A percentile compares a stretch with the other conserved stretches of the same genome.
phyloP scores from a whole-genome alignment of 1,284 basidiomycete genomes.

The Coriolopsis trogii region DNA sequence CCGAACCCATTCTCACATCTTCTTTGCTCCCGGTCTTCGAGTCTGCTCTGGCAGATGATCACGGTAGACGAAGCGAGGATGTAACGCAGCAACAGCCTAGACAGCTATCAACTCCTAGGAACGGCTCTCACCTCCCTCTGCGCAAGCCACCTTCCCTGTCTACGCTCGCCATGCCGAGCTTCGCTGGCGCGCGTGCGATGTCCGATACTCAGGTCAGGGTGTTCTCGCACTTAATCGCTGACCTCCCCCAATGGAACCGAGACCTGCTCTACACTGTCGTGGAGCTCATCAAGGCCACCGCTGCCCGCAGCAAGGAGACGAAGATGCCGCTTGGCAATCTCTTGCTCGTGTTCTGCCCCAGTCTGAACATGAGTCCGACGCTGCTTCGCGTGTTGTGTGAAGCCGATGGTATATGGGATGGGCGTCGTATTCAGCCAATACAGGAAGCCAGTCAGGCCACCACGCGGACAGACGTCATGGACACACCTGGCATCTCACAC shows the following conservation, averaged over 20 bases:
- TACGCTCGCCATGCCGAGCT: slow-evolving; percentile 70
- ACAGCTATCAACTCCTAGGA: slow-evolving; percentile 46
- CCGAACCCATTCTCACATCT: slow-evolving; percentile 78
- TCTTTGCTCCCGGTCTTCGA: slow-evolving; percentile 76
- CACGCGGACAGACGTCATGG: not conserved
- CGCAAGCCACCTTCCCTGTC: slow-evolving; percentile 79
- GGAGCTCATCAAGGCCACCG: slow-evolving; percentile 73
- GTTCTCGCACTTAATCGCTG: slow-evolving; percentile 60
- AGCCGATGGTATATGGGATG: slow-evolving; percentile 64
- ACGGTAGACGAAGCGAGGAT: slow-evolving; percentile 19
- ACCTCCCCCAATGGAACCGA: slow-evolving; percentile 70
- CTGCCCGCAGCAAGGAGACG: slow-evolving; percentile 62
- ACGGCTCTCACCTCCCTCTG: slow-evolving; percentile 44
- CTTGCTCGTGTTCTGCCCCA: slow-evolving; percentile 80
- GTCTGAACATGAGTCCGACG: slow-evolving; percentile 77
- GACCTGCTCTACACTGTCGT: slow-evolving; percentile 74
- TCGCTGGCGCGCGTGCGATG: slow-evolving; percentile 58
- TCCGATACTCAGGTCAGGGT: slow-evolving; percentile 56
- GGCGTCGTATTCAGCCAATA: slow-evolving; percentile 17
- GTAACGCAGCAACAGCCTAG: slow-evolving; percentile 23
- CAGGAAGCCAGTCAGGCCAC: not conserved
- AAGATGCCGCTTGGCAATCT: slow-evolving; percentile 87
- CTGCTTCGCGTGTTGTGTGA: slow-evolving; percentile 76
- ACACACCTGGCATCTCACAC: not conserved
- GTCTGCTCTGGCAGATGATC: slow-evolving; percentile 64